These are phyloP conservation scores for Planoprotostelium fungivorum DNA, from an alignment of 78 protist species.

Conservation along the genomic window DNA sequence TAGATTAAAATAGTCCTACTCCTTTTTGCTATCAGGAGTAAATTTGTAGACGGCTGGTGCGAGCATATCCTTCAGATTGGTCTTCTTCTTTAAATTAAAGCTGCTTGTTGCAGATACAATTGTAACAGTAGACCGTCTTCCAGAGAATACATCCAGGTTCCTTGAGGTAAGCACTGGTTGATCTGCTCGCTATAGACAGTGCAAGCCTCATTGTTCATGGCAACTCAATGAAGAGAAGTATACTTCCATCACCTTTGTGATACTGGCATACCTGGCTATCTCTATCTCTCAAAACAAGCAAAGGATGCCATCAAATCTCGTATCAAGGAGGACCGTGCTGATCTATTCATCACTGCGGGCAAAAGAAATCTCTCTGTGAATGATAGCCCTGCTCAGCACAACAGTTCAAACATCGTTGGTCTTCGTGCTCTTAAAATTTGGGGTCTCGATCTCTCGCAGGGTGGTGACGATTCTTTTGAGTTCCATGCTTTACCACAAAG, in stretches of 20 bases:
- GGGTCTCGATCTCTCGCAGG: not conserved
- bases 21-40: too few species aligned
- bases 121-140: too few species aligned
- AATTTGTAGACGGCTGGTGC: too few species aligned
- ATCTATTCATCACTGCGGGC: not conserved
- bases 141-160: too few species aligned
- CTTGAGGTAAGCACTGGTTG: too few species aligned
- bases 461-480: not conserved
- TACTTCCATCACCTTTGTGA: not conserved
- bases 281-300: not conserved
- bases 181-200: too few species aligned
- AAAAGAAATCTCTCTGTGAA: not conserved
- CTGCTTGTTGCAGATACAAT: too few species aligned
- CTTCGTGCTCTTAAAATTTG: not conserved
- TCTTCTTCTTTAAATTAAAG: too few species aligned
- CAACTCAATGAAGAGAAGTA: not conserved
- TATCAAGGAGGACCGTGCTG: not conserved
- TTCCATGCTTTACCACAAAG: not conserved
- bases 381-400: not conserved
- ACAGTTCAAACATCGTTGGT: not conserved
- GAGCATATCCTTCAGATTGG: too few species aligned
- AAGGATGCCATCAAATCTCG: not conserved
- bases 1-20: too few species aligned
- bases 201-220: too few species aligned
- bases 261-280: not conserved